A percentile compares a stretch with the other conserved stretches of the same genome.
Evolutionary conservation across 768 basidiomycete species (phyloP).

Genomic region (Auriscalpium microsporum): DNA sequence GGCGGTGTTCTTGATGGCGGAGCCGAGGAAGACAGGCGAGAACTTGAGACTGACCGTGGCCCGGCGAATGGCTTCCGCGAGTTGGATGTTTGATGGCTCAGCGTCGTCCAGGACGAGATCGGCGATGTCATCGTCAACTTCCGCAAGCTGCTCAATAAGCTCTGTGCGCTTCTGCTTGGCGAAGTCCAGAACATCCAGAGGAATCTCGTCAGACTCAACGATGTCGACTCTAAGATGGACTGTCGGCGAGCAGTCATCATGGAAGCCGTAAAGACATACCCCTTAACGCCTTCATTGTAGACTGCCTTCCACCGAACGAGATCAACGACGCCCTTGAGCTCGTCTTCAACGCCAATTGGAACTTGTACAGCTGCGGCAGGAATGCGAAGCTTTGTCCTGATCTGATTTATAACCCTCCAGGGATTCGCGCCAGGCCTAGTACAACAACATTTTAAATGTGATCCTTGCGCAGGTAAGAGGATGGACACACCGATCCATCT

Average conservation of each 20-base stretch:
- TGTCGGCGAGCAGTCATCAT: background rate
- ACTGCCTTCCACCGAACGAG: conserved; percentile 90
- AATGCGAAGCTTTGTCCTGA: conserved; percentile 84
- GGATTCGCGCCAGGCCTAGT: conserved; percentile 91
- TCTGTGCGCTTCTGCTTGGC: conserved; percentile 82
- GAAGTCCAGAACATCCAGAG: conserved; percentile 59
- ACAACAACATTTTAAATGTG: background rate
- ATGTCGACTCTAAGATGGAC: conserved; percentile 51
- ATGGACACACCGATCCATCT: conserved; percentile 80
- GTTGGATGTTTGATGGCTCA: conserved; percentile 59
- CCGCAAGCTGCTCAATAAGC: conserved; percentile 90
- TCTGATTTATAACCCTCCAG: conserved; percentile 88
- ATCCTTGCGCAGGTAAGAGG: background rate
- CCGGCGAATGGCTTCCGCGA: conserved; percentile 81
- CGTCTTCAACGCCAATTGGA: conserved; percentile 86
- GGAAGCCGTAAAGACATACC: conserved; percentile 41
- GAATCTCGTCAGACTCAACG: conserved; percentile 82
- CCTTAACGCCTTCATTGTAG: conserved; percentile 92
- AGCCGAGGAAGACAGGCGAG: conserved; percentile 94
- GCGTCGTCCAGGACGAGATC: conserved; percentile 87
- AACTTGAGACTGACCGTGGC: conserved; percentile 84
- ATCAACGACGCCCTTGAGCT: conserved; percentile 87
- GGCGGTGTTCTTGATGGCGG: conserved; percentile 94
- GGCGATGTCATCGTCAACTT: conserved; percentile 92
- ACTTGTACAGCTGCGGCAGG: conserved; percentile 93